Conservation (phyloP, 139 green algal species). For the Chlorella sp. region DNA sequence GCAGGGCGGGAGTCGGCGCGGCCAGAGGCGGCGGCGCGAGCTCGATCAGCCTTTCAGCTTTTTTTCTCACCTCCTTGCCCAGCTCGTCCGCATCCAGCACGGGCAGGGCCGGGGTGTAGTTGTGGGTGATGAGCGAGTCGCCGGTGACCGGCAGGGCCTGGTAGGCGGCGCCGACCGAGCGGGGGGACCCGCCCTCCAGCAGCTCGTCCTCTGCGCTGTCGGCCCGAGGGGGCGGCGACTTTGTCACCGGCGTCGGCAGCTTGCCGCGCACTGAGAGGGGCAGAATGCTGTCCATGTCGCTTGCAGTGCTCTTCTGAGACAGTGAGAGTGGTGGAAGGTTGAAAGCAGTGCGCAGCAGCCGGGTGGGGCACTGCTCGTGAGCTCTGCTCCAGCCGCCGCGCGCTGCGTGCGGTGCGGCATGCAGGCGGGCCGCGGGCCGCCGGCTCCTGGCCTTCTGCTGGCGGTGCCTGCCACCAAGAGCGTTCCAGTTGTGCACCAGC, state of each 20-base stretch:
- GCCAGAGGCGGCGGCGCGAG: neutral
- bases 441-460: too few species aligned
- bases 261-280: neutral
- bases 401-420: too few species aligned
- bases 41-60: neutral
- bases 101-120: constrained; percentile 63
- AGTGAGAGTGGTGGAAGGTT: neutral
- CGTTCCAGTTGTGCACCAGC: too few species aligned
- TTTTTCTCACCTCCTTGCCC: constrained; percentile 55
- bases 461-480: too few species aligned
- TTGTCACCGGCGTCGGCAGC: constrained; percentile 27
- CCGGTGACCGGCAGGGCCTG: constrained; percentile 81
- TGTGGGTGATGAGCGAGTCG: constrained; percentile 67
- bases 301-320: neutral
- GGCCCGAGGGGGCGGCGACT: neutral
- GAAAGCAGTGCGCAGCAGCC: too few species aligned
- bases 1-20: too few species aligned
- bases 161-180: constrained; percentile 67
- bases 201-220: neutral
- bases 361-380: too few species aligned
- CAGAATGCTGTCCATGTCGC: constrained; percentile 22
- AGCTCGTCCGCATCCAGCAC: constrained; percentile 65
- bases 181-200: neutral
- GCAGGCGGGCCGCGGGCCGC: too few species aligned
- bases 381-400: too few species aligned